Percentiles rank a stretch among this genome's conserved stretches.
These are phyloP conservation scores for Trichoderma guizhouense DNA, from an alignment of 2,329 filamentous ascomycete species.

Conservation along the genomic window DNA sequence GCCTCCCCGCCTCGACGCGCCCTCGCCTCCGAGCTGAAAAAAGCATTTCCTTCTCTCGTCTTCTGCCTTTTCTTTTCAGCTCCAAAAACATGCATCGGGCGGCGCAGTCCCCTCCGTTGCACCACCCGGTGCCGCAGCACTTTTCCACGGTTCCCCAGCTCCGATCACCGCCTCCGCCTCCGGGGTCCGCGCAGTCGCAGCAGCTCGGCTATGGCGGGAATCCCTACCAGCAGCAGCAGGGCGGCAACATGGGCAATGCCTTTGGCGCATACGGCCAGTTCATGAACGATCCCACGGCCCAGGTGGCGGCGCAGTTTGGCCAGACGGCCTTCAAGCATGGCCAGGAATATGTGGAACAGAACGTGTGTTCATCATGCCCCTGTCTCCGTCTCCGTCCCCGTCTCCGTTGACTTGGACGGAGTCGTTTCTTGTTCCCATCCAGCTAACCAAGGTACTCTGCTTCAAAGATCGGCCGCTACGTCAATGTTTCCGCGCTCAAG, in stretches of 20 bases:
- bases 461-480: constrained; percentile 61
- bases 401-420: neutral
- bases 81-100: constrained; percentile 71
- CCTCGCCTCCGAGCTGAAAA: constrained; percentile 12
- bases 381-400: neutral
- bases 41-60: constrained; percentile 20
- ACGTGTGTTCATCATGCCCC: constrained; percentile 55
- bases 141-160: constrained; percentile 97
- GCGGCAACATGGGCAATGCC: constrained; percentile 48
- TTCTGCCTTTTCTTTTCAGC: constrained; percentile 1
- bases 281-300: constrained; percentile 91
- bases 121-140: constrained; percentile 96
- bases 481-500: constrained; percentile 90
- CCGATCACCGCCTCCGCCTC: constrained; percentile 84
- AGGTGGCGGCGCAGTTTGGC: constrained; percentile 92
- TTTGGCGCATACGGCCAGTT: constrained; percentile 82
- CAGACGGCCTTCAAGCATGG: constrained; percentile 88
- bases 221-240: constrained; percentile 68
- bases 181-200: constrained; percentile 64
- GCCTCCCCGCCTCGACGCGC: neutral
- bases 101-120: constrained; percentile 84
- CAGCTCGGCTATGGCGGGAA: constrained; percentile 64
- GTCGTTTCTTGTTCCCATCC: neutral
- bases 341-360: constrained; percentile 92
- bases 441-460: constrained; percentile 20